Conservation (phyloP, 2,329 filamentous ascomycete species). For the Teratosphaeria nubilosa region DNA sequence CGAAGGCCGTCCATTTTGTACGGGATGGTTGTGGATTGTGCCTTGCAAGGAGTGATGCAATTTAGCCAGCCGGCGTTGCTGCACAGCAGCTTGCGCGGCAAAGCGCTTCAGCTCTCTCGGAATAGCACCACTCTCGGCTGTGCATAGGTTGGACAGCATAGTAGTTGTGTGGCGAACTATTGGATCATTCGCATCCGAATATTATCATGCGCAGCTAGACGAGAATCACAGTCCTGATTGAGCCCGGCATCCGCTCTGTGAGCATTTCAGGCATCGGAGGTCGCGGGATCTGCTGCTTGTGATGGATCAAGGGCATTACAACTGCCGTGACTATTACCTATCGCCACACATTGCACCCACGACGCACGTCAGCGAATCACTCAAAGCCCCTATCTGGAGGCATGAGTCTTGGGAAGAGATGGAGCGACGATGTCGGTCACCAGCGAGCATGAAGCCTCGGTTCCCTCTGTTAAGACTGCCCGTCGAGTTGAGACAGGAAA, state of each 20-base stretch:
- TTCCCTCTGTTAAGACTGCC: conserved; percentile 30
- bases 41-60: neutral
- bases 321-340: conserved; percentile 28
- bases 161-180: too few relatives aligned
- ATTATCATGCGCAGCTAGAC: neutral
- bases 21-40: neutral
- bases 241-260: neutral
- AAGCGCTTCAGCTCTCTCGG: neutral
- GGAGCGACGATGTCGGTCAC: conserved; percentile 22
- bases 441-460: conserved; percentile 1
- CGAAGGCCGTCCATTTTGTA: neutral
- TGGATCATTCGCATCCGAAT: too few relatives aligned
- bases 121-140: neutral
- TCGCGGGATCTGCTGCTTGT: neutral
- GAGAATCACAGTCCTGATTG: neutral
- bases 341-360: conserved; percentile 19
- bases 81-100: neutral
- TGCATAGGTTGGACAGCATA: too few relatives aligned
- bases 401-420: conserved; percentile 24
- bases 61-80: neutral
- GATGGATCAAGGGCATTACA: conserved; percentile 28
- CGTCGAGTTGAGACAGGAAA: conserved; percentile 34
- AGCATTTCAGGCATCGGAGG: neutral
- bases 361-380: conserved; percentile 7
- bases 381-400: conserved; percentile 5